Percentiles rank a stretch among this genome's conserved stretches.
Evolutionary conservation across 1,284 basidiomycete genomes (phyloP).

Genomic region (Ceratobasidium sp.): DNA sequence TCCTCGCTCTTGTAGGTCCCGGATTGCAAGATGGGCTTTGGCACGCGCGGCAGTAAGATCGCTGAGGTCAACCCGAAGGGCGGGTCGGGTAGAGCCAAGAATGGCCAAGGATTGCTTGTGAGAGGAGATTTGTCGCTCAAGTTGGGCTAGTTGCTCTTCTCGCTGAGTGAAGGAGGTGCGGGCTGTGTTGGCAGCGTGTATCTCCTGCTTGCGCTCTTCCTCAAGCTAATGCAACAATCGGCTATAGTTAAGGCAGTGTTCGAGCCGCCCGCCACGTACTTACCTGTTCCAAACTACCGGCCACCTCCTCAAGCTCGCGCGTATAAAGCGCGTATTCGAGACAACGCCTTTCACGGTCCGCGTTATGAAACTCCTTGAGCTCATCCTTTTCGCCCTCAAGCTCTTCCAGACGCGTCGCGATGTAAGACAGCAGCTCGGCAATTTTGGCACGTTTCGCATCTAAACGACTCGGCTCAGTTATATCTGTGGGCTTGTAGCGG

Average conservation of each 20-base stretch:
- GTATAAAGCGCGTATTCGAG: slow-evolving; percentile 96
- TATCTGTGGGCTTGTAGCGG: neutral
- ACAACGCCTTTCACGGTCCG: slow-evolving; percentile 93
- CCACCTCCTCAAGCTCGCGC: slow-evolving; percentile 88
- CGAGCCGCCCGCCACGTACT: slow-evolving; percentile 14
- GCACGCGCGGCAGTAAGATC: slow-evolving; percentile 30
- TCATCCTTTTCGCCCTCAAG: slow-evolving; percentile 98
- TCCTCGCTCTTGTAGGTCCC: slow-evolving; percentile 75
- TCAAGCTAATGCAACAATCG: slow-evolving; percentile 53
- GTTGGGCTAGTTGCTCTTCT: slow-evolving; percentile 64
- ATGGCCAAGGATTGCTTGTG: slow-evolving; percentile 75
- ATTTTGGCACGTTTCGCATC: slow-evolving; percentile 93
- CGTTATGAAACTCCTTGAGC: slow-evolving; percentile 93
- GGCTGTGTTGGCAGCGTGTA: slow-evolving; percentile 82
- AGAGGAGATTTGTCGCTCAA: slow-evolving; percentile 77
- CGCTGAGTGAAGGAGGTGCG: slow-evolving; percentile 82
- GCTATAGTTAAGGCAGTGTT: slow-evolving; percentile 2
- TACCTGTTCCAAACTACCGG: slow-evolving; percentile 75
- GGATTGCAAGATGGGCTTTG: slow-evolving; percentile 52
- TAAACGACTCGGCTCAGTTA: slow-evolving; percentile 24
- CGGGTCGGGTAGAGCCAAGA: slow-evolving; percentile 69
- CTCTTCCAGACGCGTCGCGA: slow-evolving; percentile 87
- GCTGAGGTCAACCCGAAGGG: slow-evolving; percentile 75
- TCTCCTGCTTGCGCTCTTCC: slow-evolving; percentile 76
- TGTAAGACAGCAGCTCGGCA: slow-evolving; percentile 86